Percentiles rank a stretch among this genome's conserved stretches.
These are phyloP conservation scores for Entomortierella lignicola DNA, from an alignment of 192 early-diverging fungal species.

Conservation along the genomic window DNA sequence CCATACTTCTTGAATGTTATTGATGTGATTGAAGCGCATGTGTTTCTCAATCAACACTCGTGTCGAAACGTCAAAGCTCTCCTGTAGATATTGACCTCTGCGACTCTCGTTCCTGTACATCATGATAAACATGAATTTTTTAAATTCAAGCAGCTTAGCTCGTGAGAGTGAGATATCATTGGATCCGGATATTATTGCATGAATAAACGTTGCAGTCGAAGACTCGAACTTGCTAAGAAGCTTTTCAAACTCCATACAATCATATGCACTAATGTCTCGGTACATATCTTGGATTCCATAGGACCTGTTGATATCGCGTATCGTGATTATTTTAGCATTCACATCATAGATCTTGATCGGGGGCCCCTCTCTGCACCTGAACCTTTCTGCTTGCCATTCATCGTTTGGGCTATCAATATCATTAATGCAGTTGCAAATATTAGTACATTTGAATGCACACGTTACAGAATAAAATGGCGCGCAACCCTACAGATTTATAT, in stretches of 20 bases:
- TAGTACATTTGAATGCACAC: no score
- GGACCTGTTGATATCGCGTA: not conserved
- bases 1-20: slow-evolving; percentile 42
- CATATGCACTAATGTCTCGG: slow-evolving; percentile 7
- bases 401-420: no score
- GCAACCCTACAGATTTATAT: no score
- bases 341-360: slow-evolving; percentile 12
- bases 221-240: slow-evolving; percentile 26
- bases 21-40: slow-evolving; percentile 36
- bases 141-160: slow-evolving; percentile 13
- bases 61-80: slow-evolving; percentile 11
- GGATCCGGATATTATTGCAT: slow-evolving; percentile 7
- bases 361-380: slow-evolving; percentile 1
- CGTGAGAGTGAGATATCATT: slow-evolving; percentile 16
- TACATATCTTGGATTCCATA: slow-evolving; percentile 21
- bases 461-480: no score
- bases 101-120: slow-evolving; percentile 31
- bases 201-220: slow-evolving; percentile 19
- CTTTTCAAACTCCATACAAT: slow-evolving; percentile 49
- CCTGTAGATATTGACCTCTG: slow-evolving; percentile 29
- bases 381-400: no score
- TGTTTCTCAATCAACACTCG: slow-evolving; percentile 4
- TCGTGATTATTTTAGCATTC: not conserved
- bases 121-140: slow-evolving; percentile 45
- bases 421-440: no score